These are phyloP conservation scores for Blakeslea trispora DNA, from an alignment of 371 early-diverging fungal genomes.

Conservation along the genomic window DNA sequence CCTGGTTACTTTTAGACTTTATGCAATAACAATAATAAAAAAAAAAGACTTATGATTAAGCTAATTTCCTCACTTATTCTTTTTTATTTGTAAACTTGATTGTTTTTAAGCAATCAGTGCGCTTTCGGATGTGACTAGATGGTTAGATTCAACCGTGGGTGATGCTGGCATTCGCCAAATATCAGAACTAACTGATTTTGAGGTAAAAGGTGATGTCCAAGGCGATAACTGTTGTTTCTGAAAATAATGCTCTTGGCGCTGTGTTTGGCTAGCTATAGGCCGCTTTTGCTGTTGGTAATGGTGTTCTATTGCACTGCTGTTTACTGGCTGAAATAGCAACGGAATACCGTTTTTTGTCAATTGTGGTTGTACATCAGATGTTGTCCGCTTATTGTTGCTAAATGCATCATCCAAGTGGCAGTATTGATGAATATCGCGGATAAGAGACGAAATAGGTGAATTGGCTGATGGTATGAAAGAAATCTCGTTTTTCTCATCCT, in stretches of 20 bases:
- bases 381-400: neutral
- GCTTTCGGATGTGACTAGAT: conserved; percentile 13
- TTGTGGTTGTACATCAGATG: neutral
- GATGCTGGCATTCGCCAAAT: conserved; percentile 23
- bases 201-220: conserved; percentile 20
- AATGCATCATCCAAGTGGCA: conserved; percentile 10
- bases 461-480: neutral
- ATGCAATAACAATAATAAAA: neutral
- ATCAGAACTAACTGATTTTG: conserved; percentile 10
- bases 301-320: neutral
- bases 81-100: neutral
- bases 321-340: conserved; percentile 10
- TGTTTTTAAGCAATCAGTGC: conserved; percentile 17
- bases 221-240: conserved; percentile 14
- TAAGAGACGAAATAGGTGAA: conserved; percentile 21
- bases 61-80: neutral
- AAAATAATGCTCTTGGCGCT: no score
- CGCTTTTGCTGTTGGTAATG: neutral
- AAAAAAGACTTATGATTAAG: conserved; percentile 1
- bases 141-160: conserved; percentile 1
- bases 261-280: no score
- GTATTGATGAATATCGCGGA: conserved; percentile 23
- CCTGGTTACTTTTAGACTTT: conserved; percentile 68
- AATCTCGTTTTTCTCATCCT: neutral
- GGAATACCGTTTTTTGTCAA: conserved; percentile 10